Conservation (phyloP, 2,329 filamentous ascomycete genomes). For the Scedosporium aurantiacum region DNA sequence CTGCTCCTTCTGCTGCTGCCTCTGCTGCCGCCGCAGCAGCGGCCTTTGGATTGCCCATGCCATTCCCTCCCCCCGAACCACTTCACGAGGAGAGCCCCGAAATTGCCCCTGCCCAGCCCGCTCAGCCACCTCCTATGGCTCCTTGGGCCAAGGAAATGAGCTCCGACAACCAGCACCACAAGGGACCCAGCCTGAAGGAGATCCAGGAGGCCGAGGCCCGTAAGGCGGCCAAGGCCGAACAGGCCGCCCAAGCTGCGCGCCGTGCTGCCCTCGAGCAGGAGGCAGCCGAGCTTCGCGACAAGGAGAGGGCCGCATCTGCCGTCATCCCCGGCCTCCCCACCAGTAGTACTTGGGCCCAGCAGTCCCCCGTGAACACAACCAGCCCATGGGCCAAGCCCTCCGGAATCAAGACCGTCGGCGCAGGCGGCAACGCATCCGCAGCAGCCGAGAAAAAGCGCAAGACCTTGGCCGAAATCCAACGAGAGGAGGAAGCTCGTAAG, state of each 20-base stretch:
- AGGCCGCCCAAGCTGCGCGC: conserved; percentile 64
- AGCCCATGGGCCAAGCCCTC: conserved; percentile 60
- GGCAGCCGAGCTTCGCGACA: conserved; percentile 45
- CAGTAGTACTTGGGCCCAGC: conserved; percentile 78
- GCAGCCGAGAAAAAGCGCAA: conserved; percentile 48
- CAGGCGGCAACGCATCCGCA: conserved; percentile 14
- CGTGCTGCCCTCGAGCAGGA: conserved; percentile 75
- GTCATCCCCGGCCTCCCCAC: conserved; percentile 73
- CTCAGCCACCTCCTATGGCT: conserved; percentile 61
- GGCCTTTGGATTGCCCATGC: conserved; percentile 59
- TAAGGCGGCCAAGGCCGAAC: conserved; percentile 82
- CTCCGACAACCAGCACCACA: conserved; percentile 41
- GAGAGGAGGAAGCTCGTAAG: conserved; percentile 88
- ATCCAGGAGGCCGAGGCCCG: conserved; percentile 94
- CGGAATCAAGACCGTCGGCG: conserved; percentile 27
- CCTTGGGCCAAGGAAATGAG: conserved; percentile 90
- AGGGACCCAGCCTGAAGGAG: conserved; percentile 85
- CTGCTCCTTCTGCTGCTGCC: neutral
- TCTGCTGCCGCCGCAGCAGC: neutral
- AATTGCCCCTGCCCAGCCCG: conserved; percentile 24
- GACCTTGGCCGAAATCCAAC: conserved; percentile 90
- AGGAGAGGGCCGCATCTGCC: conserved; percentile 42
- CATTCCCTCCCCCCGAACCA: conserved; percentile 48
- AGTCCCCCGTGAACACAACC: conserved; percentile 56
- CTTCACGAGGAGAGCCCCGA: conserved; percentile 53